A percentile compares a stretch with the other conserved stretches of the same genome.
Conservation (phyloP, 352 stramenopile genomes). For the Phytophthora sp. region DNA sequence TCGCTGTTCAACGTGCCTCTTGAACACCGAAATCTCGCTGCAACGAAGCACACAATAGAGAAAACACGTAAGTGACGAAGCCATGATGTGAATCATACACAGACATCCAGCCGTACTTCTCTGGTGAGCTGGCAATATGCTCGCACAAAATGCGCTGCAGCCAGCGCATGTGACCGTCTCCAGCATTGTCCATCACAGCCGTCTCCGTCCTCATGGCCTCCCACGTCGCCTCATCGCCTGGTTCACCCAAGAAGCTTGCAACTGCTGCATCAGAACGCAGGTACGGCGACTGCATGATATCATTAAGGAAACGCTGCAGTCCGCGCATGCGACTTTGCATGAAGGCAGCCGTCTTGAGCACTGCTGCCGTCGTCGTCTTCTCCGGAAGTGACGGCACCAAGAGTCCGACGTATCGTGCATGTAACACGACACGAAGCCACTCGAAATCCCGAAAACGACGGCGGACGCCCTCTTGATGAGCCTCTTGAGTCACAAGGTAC, state of each 20-base stretch:
- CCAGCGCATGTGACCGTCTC: conserved; percentile 67
- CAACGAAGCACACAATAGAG: background rate
- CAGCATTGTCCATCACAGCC: conserved; percentile 62
- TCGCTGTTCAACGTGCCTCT: conserved; percentile 63
- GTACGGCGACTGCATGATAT: conserved; percentile 64
- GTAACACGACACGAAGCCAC: conserved; percentile 70
- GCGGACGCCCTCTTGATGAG: conserved; percentile 42
- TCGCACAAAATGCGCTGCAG: conserved; percentile 61
- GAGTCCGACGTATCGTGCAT: conserved; percentile 66
- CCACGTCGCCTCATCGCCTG: conserved; percentile 59
- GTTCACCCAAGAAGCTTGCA: conserved; percentile 49
- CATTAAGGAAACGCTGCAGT: conserved; percentile 62
- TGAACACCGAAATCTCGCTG: conserved; percentile 59
- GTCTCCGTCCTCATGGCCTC: conserved; percentile 63
- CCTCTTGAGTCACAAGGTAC: conserved; percentile 55
- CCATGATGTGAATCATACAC: background rate
- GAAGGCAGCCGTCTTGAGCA: conserved; percentile 59
- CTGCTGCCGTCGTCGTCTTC: conserved; percentile 52
- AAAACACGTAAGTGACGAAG: conserved; percentile 2
- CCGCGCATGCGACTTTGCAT: conserved; percentile 68
- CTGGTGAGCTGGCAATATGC: conserved; percentile 35
- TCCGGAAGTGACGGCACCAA: conserved; percentile 71
- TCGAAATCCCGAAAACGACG: conserved; percentile 79
- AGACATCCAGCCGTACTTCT: conserved; percentile 37
- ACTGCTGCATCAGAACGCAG: conserved; percentile 61